Evolutionary conservation across 805 yeast species (phyloP), one percentile per base, ranked within the genome.

Genomic region (Soucietia sequanensis): DNA sequence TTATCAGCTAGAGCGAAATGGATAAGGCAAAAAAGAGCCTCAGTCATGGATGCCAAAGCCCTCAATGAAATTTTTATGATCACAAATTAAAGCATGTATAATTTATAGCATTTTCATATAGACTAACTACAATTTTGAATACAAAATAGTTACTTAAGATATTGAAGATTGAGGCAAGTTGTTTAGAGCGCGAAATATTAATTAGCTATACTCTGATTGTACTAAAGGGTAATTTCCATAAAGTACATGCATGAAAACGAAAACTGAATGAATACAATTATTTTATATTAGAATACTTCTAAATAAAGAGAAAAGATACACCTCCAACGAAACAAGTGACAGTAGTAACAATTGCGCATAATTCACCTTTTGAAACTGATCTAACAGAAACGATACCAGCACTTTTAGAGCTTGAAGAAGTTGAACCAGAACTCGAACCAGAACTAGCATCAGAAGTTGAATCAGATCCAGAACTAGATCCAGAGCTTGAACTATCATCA

Each of bases 11-110:
- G 98, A 57, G 81, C 95, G 15, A 82, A 78, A 58, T 90, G 88
- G 82, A 90, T 91, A 36, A 82, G 75, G 46, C 95, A 89, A 58
- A 91, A 91, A 57, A 75, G 93, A 50, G 93, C 95, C 8, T 91
- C 97, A 1, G 88, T 90, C 0, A 77, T 84, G 80, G 98, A 91
- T 56, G 75, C 84, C 2, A 81, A 87, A 57, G 89, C 96, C 10
- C 71, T 91, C 42, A 88, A 86, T 48, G 98, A 91, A 61, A 91
- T 91, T 38, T 86, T 91, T 55, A 91, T 91, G 97, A 77, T 89
- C 30, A 68, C 83, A 18, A 74, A 70, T 43, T 67, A 57, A 43
- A 30, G 30, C 12, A 19, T 10, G 13, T 11, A 29, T 9, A 11
- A 6, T 17, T 10, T 29, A 29, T 5, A 4, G 13, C 8, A 6